These are phyloP conservation scores for Lanmaoa pseudosensibilis DNA, from an alignment of 768 basidiomycete genomes.

Conservation along the genomic window DNA sequence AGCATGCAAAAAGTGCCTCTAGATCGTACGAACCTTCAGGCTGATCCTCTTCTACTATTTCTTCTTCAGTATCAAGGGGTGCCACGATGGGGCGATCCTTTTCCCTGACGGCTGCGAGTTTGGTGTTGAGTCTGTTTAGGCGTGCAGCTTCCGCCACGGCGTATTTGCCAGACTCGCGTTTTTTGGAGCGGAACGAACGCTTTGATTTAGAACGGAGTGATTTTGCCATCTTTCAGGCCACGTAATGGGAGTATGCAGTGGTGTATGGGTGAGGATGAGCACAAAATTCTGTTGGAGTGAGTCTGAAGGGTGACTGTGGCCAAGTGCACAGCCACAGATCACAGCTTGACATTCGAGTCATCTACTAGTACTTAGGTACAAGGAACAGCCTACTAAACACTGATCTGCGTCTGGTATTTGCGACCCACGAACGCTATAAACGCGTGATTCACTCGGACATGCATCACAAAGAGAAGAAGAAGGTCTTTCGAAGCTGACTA, in stretches of 20 bases:
- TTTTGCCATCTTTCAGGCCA: slow-evolving; percentile 61
- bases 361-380: not conserved
- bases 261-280: not conserved
- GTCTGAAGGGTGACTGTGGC: not conserved
- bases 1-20: slow-evolving; percentile 37
- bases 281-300: not conserved
- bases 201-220: slow-evolving; percentile 81
- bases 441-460: not conserved
- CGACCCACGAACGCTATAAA: not conserved
- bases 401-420: not conserved
- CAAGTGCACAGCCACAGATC: slow-evolving; percentile 8
- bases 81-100: slow-evolving; percentile 31
- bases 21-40: slow-evolving; percentile 58
- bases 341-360: not conserved
- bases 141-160: slow-evolving; percentile 78
- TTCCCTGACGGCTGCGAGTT: slow-evolving; percentile 51
- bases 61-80: slow-evolving; percentile 33
- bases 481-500: too few species aligned
- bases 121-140: slow-evolving; percentile 66
- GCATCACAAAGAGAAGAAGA: not conserved
- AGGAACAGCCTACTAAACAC: too few species aligned
- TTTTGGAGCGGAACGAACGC: slow-evolving; percentile 73
- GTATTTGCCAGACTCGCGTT: slow-evolving; percentile 72
- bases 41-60: slow-evolving; percentile 32
- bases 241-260: not conserved